Base-by-base conservation (phyloP, 768 basidiomycete genomes). In the Terana coerulea region DNA sequence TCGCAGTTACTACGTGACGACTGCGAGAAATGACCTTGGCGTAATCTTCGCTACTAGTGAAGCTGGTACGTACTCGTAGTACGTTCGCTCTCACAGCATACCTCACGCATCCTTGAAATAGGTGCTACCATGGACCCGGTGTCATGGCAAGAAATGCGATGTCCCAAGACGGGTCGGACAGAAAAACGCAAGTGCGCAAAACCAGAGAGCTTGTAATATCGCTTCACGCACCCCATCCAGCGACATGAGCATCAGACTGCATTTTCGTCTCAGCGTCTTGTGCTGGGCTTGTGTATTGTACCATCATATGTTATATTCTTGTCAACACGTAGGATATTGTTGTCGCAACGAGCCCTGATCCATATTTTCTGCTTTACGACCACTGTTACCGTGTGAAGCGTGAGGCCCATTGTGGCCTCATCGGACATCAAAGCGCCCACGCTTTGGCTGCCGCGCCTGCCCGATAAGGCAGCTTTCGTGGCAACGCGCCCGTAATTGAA, bases 71-170 rank as follows among this genome's bases (percentile, higher is more conserved):
- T 71, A 44, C 24, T 28, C 48, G n/a, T n/a, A n/a, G 17, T 17
- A 24, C 12, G 26, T 28, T 22, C 15, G 21, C 42, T n/a, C n/a
- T n/a, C n/a, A n/a, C n/a, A n/a, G n/a, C n/a, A n/a, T n/a, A n/a
- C n/a, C n/a, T n/a, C n/a, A n/a, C n/a, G n/a, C n/a, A n/a, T n/a
- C n/a, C n/a, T n/a, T n/a, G n/a, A n/a, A n/a, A 28, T 59, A 90
- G 89, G 90, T 48, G 83, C 79, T 9, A 87, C 87, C 21, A 84
- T 94, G 80, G 83, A 88, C 51, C 87, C 91, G 0, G 80, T 91
- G 12, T 91, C 88, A 1, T 94, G 91, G 91, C 83, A 89, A 68
- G 88, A 88, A 66, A 94, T 94, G 91, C 79, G 88, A 19, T 92
- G 90, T 64, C 82, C 88, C 17, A 83, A 81, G 64, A 91, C 90